Evolutionary conservation across 139 green algal species (phyloP).

Genomic region (Helicosporidium sp.): DNA sequence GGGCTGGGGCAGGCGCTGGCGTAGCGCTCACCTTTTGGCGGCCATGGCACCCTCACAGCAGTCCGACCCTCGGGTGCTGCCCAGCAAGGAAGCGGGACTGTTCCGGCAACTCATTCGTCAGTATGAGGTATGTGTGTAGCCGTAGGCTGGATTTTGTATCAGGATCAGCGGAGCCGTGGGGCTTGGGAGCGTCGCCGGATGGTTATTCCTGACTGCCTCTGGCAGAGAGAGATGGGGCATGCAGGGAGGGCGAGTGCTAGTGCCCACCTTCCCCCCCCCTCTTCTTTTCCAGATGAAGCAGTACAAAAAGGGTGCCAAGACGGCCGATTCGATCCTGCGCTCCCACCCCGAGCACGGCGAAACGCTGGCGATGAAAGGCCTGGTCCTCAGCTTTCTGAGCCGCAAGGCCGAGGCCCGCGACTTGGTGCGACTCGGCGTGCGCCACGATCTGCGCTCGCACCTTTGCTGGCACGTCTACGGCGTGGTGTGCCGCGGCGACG

Average conservation of each 20-base stretch:
- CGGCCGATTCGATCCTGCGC: slow-evolving; percentile 81
- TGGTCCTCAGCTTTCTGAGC: slow-evolving; percentile 67
- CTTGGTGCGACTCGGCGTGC: slow-evolving; percentile 69
- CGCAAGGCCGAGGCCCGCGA: slow-evolving; percentile 82
- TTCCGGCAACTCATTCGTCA: slow-evolving; percentile 67
- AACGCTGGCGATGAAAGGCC: slow-evolving; percentile 91
- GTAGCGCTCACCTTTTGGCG: no score
- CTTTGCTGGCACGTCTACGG: slow-evolving; percentile 98
- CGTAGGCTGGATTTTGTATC: no score
- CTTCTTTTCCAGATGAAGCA: slow-evolving; percentile 46
- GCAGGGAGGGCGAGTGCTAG: no score
- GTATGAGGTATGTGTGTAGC: slow-evolving; percentile 88
- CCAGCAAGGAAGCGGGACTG: slow-evolving; percentile 48
- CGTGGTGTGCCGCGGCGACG: slow-evolving; percentile 41
- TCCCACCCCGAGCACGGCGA: slow-evolving; percentile 90
- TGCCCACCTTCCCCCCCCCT: no score
- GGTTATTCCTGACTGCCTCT: no score
- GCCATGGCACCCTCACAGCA: no score
- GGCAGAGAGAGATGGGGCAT: no score
- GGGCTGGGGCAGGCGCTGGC: no score
- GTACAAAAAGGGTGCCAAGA: slow-evolving; percentile 95
- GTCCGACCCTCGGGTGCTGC: no score
- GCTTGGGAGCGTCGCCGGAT: background rate
- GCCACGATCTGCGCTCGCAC: slow-evolving; percentile 67
- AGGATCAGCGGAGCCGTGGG: background rate